Evolutionary conservation across 1,284 basidiomycete genomes (phyloP), one percentile per base, ranked within the genome.

Genomic region (Ganoderma lucidum): DNA sequence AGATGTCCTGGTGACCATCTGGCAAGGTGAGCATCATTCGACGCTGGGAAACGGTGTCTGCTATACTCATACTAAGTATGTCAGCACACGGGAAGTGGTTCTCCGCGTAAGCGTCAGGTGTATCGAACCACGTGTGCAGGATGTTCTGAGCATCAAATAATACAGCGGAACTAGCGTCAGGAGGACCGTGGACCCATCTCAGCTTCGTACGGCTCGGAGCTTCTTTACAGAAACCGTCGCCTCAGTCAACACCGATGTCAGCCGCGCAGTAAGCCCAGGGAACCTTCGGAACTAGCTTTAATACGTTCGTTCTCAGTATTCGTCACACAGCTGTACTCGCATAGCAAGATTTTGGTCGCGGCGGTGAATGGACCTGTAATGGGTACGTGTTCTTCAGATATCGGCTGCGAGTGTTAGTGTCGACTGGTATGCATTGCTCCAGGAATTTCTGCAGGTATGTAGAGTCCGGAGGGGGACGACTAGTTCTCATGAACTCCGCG

Each of bases 291-390:
- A 2, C 3, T 19, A 12, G 19, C 0, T 28, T 2, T 19, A 10
- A 3, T 17, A 9, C 15, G 15, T 8, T 8, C 3, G 12, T 15
- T 6, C 12, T 10, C 6, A 59, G 9, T n/a, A 41, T 58, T 12
- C 3, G 4, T 23, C 8, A 2, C 63, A 14, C 66, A 93, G 91
- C 77, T 93, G 19, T 90, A 89, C 72, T 85, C 84, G 0, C 91
- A 93, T 72, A 84, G 82, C 72, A 93, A 93, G 77, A 81, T 92
- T 8, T 75, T 82, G 23, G 86, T 93, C 35, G 90, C 90, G 37
- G 90, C 90, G 30, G 74, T 93, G 19, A 91, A 93, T 73, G 91
- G 91, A 0, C 91, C 91, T 55, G 91, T 91, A 5, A 87, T 93
- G 86, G 91, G 90, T 88, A 77, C 44, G 78, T 71, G 9, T 42